Conservation (phyloP, 1,139 yeast genomes). For the Pichia sp. region DNA sequence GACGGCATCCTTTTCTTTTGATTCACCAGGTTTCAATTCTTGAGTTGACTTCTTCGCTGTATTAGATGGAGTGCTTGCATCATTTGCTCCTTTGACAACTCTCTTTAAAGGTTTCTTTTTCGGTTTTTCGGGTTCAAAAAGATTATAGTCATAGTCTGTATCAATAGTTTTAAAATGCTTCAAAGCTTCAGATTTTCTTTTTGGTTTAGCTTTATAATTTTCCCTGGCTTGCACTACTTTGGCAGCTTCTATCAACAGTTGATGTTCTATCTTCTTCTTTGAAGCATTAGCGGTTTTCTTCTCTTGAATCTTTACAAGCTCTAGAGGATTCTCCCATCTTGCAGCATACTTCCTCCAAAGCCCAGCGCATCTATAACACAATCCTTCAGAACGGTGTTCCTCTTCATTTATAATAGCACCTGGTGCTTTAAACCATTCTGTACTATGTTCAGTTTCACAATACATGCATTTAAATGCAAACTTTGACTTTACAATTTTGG, state of each 20-base stretch:
- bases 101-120: not conserved
- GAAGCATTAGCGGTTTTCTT: slow-evolving; percentile 42
- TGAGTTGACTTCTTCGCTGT: not conserved
- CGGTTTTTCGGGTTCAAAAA: not conserved
- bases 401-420: slow-evolving; percentile 35
- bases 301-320: slow-evolving; percentile 47
- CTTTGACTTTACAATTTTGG: slow-evolving; percentile 34
- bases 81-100: too few species aligned
- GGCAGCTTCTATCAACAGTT: slow-evolving; percentile 60
- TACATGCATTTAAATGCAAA: slow-evolving; percentile 53
- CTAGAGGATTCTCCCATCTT: slow-evolving; percentile 78
- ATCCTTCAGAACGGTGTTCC: slow-evolving; percentile 35
- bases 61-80: not conserved
- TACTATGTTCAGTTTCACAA: slow-evolving; percentile 48
- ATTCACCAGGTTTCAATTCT: too few species aligned
- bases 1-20: not conserved
- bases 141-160: slow-evolving; percentile 9
- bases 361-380: slow-evolving; percentile 82
- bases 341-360: slow-evolving; percentile 90
- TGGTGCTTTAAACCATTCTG: slow-evolving; percentile 66
- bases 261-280: slow-evolving; percentile 63
- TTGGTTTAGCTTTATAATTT: slow-evolving; percentile 19
- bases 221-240: slow-evolving; percentile 48
- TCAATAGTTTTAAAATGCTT: slow-evolving; percentile 14
- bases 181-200: slow-evolving; percentile 5